These are phyloP conservation scores for Stentor roeselii DNA, from an alignment of 73 alveolate genomes.

Conservation along the genomic window DNA sequence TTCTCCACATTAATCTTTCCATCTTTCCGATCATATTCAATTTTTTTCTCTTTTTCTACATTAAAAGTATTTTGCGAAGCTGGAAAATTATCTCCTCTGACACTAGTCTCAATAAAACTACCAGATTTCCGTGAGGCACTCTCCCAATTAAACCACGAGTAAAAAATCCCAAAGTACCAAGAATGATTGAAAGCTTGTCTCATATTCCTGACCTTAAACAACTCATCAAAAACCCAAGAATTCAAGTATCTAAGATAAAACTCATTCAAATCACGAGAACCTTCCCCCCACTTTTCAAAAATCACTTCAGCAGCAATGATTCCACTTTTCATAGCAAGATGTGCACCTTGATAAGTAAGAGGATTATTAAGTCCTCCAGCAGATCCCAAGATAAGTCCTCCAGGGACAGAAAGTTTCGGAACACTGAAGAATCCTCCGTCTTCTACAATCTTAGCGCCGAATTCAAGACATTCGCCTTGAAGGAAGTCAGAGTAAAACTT, in stretches of 20 bases:
- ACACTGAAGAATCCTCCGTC: slow-evolving; percentile 84
- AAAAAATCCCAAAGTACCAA: not conserved
- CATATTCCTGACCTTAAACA: slow-evolving; percentile 34
- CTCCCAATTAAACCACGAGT: not conserved
- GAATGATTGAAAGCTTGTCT: not conserved
- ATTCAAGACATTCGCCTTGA: slow-evolving; percentile 70
- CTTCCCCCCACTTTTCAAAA: slow-evolving; percentile 19
- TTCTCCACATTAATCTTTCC: not conserved
- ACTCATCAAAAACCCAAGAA: slow-evolving; percentile 58
- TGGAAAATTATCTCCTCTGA: slow-evolving; percentile 5
- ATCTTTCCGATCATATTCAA: not conserved
- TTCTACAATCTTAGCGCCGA: slow-evolving; percentile 76
- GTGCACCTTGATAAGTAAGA: slow-evolving; percentile 79
- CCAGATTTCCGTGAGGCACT: not conserved
- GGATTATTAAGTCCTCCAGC: slow-evolving; percentile 86
- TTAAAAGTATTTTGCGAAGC: not conserved
- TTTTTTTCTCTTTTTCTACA: not conserved
- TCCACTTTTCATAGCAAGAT: slow-evolving; percentile 86
- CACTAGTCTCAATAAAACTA: not conserved
- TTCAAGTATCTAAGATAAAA: slow-evolving; percentile 35
- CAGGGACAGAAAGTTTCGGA: slow-evolving; percentile 83
- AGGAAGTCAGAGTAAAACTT: slow-evolving; percentile 30
- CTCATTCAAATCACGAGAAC: slow-evolving; percentile 45
- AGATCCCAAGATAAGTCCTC: slow-evolving; percentile 84
- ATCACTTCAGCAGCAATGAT: slow-evolving; percentile 87